A percentile compares a stretch with the other conserved stretches of the same genome.
phyloP scores from a whole-genome alignment of 768 basidiomycete species.

The Boletus insuetus region DNA sequence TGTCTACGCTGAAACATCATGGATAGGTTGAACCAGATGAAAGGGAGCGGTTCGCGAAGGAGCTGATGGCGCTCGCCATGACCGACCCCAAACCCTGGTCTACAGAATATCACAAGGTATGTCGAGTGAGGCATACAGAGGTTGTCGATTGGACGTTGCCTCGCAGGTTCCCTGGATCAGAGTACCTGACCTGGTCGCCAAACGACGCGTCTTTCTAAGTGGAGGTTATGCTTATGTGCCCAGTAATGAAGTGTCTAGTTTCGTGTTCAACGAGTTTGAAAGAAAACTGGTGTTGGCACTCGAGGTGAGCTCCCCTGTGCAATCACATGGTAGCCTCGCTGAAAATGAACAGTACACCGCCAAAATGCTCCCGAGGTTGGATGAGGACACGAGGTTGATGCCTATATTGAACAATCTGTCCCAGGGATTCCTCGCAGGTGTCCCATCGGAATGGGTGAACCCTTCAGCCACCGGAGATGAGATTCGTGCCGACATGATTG shows the following conservation, averaged over 20 bases:
- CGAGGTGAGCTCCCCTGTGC: conserved; percentile 51
- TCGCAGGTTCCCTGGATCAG: conserved; percentile 91
- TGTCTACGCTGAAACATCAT: conserved; percentile 1
- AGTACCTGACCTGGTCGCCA: conserved; percentile 89
- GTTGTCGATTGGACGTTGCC: background rate
- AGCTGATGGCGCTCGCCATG: conserved; percentile 42
- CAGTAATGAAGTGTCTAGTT: conserved; percentile 69
- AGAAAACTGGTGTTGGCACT: conserved; percentile 67
- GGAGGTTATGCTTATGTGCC: conserved; percentile 91
- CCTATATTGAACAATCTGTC: conserved; percentile 91
- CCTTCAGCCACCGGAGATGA: conserved; percentile 54
- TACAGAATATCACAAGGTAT: conserved; percentile 69
- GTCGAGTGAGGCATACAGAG: background rate
- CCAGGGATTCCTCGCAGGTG: conserved; percentile 89
- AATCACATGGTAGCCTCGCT: conserved; percentile 1
- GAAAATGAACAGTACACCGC: conserved; percentile 63
- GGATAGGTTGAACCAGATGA: conserved; percentile 58
- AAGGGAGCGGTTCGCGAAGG: conserved; percentile 41
- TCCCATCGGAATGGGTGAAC: conserved; percentile 77
- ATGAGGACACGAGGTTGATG: conserved; percentile 89
- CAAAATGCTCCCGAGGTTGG: conserved; percentile 82
- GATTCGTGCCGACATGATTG: conserved; percentile 93
- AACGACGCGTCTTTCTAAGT: conserved; percentile 71
- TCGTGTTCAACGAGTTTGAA: conserved; percentile 87
- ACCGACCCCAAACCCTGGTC: background rate